These are phyloP conservation scores for Albugo laibachii DNA, from an alignment of 352 stramenopile genomes.

Conservation along the genomic window DNA sequence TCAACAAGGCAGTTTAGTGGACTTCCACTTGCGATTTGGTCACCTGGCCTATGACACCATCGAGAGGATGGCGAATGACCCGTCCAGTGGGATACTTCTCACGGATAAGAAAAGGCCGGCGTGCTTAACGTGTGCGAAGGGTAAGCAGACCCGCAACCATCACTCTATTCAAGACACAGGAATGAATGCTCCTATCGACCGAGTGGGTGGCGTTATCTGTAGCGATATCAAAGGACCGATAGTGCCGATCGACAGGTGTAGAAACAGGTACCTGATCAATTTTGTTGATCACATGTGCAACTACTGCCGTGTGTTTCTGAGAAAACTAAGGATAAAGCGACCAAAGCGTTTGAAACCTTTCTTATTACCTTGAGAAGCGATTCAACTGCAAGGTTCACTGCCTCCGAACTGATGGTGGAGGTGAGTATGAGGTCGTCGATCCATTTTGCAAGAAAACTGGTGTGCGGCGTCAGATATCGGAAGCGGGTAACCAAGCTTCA, in stretches of 20 bases:
- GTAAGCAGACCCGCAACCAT: neutral
- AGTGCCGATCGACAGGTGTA: no score
- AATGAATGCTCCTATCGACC: no score
- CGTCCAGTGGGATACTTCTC: neutral
- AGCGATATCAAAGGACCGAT: no score
- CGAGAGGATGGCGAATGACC: neutral
- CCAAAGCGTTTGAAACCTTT: neutral
- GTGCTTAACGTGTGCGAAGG: neutral
- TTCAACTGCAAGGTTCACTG: neutral
- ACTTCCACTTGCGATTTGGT: no score
- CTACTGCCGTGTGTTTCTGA: no score
- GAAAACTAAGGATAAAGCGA: neutral
- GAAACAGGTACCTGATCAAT: neutral
- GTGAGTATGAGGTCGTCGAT: no score
- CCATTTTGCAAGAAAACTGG: constrained; percentile 1
- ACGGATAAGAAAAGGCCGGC: no score
- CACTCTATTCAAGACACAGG: neutral
- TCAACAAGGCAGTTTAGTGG: neutral
- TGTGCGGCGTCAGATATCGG: neutral
- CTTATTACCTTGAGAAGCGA: neutral
- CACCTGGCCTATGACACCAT: neutral
- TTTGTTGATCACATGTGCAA: neutral
- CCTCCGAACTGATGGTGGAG: neutral
- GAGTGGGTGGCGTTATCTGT: no score
- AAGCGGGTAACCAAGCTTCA: neutral